Conservation (phyloP, 179 eudicot species). For the Carnegiea gigantea region DNA sequence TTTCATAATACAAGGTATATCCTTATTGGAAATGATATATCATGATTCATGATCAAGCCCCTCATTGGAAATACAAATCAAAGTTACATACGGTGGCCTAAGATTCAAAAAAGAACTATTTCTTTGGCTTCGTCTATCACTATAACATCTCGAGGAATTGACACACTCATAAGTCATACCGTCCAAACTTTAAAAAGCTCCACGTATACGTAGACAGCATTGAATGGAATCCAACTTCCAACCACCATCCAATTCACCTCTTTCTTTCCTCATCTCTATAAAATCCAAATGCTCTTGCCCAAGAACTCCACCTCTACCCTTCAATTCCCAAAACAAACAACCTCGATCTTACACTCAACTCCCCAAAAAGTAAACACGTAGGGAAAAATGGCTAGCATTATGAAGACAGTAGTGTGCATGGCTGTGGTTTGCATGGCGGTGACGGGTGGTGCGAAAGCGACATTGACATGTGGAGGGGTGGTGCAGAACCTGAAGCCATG, state of each 20-base stretch:
- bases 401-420: slow-evolving; percentile 12
- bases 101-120: not conserved
- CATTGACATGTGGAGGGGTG: slow-evolving; percentile 18
- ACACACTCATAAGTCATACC: too few species aligned
- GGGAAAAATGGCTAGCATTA: slow-evolving; percentile 15
- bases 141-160: not conserved
- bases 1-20: too few species aligned
- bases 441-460: slow-evolving; percentile 7
- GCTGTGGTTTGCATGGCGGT: slow-evolving; percentile 20
- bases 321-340: not conserved
- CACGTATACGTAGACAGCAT: not conserved
- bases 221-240: slow-evolving; percentile 9
- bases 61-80: not conserved
- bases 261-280: not conserved
- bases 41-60: not conserved
- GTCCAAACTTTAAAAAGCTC: too few species aligned
- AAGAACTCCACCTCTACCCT: not conserved
- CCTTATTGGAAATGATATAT: too few species aligned
- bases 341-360: not conserved
- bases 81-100: not conserved
- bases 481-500: slow-evolving; percentile 22
- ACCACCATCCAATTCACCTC: not conserved
- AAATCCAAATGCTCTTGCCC: not conserved
- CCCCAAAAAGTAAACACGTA: not conserved
- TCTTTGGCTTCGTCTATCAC: not conserved